A percentile compares a stretch with the other conserved stretches of the same genome.
phyloP scores from a whole-genome alignment of 441 rosid genomes.

The Hypseocharis bilobata region DNA sequence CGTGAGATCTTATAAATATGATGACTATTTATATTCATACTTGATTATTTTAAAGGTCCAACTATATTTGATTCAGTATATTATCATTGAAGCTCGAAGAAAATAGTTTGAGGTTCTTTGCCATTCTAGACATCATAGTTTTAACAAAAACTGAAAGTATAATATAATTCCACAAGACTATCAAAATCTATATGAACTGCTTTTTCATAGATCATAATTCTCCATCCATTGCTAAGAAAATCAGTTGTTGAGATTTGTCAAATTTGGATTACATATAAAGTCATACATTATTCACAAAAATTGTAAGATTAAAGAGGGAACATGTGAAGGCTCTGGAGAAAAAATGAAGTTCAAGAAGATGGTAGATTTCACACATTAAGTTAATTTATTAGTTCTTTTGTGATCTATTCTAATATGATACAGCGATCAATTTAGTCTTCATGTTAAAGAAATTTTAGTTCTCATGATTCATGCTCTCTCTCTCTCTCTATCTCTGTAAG shows the following conservation, averaged over 20 bases:
- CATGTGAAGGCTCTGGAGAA: neutral
- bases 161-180: neutral
- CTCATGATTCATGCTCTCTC: neutral
- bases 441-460: neutral
- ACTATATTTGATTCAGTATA: neutral
- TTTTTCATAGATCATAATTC: neutral
- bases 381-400: neutral
- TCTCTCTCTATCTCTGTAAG: neutral
- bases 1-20: too few relatives aligned
- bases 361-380: neutral
- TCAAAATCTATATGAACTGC: neutral
- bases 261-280: too few relatives aligned
- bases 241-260: too few relatives aligned
- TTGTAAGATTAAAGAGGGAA: neutral
- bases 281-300: neutral
- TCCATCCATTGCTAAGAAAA: neutral
- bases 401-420: neutral
- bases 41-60: neutral
- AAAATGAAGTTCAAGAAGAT: neutral
- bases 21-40: too few relatives aligned
- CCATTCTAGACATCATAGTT: neutral
- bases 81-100: neutral
- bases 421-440: neutral
- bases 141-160: neutral
- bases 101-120: neutral